phyloP scores from a whole-genome alignment of 495 filamentous ascomycete species.

The Daldinia decipiens region DNA sequence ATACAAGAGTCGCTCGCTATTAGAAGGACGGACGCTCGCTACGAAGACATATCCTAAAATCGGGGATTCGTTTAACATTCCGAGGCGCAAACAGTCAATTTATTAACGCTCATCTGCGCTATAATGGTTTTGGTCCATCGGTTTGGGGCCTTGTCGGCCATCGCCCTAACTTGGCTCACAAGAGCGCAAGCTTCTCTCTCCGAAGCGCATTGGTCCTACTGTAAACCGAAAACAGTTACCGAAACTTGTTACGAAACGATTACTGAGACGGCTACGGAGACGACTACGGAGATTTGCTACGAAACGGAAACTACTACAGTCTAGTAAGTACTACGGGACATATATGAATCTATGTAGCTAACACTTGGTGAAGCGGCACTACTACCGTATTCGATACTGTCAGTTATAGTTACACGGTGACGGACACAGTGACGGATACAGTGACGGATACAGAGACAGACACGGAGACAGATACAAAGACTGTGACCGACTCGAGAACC shows the following conservation, averaged over 20 bases:
- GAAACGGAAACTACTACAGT: conserved; percentile 37
- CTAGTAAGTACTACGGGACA: conserved; percentile 34
- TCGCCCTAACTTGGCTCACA: conserved; percentile 30
- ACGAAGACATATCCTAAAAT: conserved; percentile 25
- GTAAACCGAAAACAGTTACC: conserved; percentile 31
- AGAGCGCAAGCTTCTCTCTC: conserved; percentile 16
- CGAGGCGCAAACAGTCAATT: not conserved
- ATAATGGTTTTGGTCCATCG: conserved; percentile 36
- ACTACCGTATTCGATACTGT: conserved; percentile 37
- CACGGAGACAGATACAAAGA: not conserved
- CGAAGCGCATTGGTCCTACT: conserved; percentile 24
- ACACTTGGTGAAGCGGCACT: conserved; percentile 19
- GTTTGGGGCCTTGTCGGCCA: conserved; percentile 35
- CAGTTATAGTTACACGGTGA: conserved; percentile 6
- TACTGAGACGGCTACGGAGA: conserved; percentile 13
- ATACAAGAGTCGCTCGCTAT: conserved; percentile 38
- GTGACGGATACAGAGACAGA: not conserved
- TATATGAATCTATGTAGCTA: conserved; percentile 13
- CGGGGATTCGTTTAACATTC: conserved; percentile 4
- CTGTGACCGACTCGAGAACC: conserved; percentile 4
- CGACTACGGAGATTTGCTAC: conserved; percentile 21
- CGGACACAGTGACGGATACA: not conserved
- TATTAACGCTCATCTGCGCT: conserved; percentile 11
- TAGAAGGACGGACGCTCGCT: conserved; percentile 40
- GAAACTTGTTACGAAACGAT: conserved; percentile 30